Evolutionary conservation across 257 asterid genomes (phyloP).

Genomic region (Solanum paucissectum): DNA sequence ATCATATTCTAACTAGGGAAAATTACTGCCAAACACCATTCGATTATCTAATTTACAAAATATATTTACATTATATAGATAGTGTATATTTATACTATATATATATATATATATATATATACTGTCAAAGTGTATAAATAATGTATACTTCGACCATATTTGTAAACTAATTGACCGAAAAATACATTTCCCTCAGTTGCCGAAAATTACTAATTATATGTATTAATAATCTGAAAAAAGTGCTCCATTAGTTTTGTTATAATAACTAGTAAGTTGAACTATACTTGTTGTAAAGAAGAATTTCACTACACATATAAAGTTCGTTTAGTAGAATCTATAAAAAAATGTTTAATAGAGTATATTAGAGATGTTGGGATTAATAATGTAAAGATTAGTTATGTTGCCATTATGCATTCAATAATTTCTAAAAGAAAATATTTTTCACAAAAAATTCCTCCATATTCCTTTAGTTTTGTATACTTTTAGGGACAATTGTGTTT

Average conservation of each 20-base stretch:
- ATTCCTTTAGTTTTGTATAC: not conserved
- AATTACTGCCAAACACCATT: not conserved
- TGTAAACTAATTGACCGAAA: not conserved
- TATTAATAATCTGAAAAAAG: not conserved
- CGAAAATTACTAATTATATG: not conserved
- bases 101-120: too few species aligned
- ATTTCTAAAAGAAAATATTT: not conserved
- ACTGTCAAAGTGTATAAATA: too few species aligned
- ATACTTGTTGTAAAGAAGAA: not conserved
- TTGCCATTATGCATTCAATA: not conserved
- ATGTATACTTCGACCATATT: not conserved
- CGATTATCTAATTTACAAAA: not conserved
- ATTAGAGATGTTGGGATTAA: not conserved
- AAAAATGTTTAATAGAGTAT: not conserved
- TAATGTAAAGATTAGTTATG: not conserved
- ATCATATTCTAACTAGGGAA: too few species aligned
- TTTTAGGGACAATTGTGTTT: not conserved
- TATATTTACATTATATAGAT: too few species aligned
- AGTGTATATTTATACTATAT: too few species aligned
- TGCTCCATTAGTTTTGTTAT: not conserved
- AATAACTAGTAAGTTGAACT: not conserved
- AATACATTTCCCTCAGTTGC: not conserved
- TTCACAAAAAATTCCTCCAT: not conserved
- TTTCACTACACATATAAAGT: too few species aligned
- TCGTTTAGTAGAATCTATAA: too few species aligned